Evolutionary conservation across 2,329 filamentous ascomycete genomes (phyloP).

Genomic region (Penicillium palitans): DNA sequence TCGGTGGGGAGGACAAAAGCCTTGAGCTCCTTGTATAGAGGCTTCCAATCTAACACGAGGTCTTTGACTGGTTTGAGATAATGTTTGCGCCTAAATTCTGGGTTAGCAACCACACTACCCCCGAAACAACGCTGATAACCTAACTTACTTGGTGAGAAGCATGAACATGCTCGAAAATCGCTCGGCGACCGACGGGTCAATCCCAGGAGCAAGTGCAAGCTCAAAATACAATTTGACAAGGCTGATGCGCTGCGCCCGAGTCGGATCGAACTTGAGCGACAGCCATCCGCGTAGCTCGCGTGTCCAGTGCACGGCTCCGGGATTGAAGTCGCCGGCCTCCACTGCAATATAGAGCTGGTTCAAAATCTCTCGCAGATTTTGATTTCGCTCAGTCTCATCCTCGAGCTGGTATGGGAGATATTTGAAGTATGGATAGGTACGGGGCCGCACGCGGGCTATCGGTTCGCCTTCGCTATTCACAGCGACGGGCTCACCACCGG

Average conservation of each 20-base stretch:
- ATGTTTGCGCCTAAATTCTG: slow-evolving; percentile 73
- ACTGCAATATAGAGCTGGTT: slow-evolving; percentile 92
- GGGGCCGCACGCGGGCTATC: slow-evolving; percentile 70
- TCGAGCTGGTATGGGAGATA: slow-evolving; percentile 89
- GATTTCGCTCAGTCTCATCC: slow-evolving; percentile 72
- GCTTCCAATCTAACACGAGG: slow-evolving; percentile 87
- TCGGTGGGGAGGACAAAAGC: slow-evolving; percentile 84
- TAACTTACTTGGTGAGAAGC: slow-evolving; percentile 80
- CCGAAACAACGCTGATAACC: background rate
- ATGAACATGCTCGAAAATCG: slow-evolving; percentile 97
- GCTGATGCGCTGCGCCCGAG: slow-evolving; percentile 75
- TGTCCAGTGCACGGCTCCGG: slow-evolving; percentile 94
- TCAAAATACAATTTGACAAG: slow-evolving; percentile 93
- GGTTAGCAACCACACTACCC: slow-evolving; percentile 20
- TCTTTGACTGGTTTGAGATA: slow-evolving; percentile 90
- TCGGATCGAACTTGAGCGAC: slow-evolving; percentile 94
- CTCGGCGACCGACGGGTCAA: slow-evolving; percentile 79
- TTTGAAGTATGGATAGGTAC: slow-evolving; percentile 90
- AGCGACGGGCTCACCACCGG: slow-evolving; percentile 58
- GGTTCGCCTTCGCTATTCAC: slow-evolving; percentile 56
- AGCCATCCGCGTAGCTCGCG: slow-evolving; percentile 94
- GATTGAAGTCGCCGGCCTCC: slow-evolving; percentile 88
- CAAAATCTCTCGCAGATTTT: slow-evolving; percentile 80
- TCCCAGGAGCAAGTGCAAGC: slow-evolving; percentile 82
- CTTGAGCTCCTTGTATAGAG: slow-evolving; percentile 90